phyloP scores from a whole-genome alignment of 345 rosid genomes.

The Geranium rotundifolium region DNA sequence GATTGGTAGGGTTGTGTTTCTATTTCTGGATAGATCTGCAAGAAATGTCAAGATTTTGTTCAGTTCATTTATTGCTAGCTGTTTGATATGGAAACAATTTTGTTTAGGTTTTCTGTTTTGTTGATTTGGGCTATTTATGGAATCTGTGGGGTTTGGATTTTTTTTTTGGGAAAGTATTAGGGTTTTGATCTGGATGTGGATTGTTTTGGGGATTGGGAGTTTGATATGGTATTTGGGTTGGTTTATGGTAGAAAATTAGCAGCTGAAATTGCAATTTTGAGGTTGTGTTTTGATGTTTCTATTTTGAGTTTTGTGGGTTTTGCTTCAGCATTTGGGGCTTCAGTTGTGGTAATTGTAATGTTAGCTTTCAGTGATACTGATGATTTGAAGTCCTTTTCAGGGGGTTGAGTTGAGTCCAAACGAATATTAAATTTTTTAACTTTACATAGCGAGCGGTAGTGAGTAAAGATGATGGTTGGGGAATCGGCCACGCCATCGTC shows the following conservation, averaged over 20 bases:
- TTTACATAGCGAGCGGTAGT: conserved; percentile 4
- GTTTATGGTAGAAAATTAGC: too few species aligned
- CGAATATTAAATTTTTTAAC: background rate
- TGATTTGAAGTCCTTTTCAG: too few species aligned
- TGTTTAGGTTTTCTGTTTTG: background rate
- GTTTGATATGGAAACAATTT: background rate
- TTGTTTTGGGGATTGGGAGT: too few species aligned
- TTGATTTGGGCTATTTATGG: background rate
- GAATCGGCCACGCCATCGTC: conserved; percentile 56
- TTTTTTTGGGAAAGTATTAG: too few species aligned
- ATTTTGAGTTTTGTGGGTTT: background rate
- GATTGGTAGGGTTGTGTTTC: background rate
- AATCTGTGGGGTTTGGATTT: background rate
- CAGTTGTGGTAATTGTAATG: too few species aligned
- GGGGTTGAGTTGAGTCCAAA: too few species aligned
- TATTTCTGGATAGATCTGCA: background rate
- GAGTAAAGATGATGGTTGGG: conserved; percentile 36
- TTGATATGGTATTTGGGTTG: too few species aligned
- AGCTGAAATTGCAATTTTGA: too few species aligned
- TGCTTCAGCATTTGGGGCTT: background rate
- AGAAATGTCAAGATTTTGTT: background rate
- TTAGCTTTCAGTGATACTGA: background rate
- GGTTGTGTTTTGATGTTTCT: too few species aligned
- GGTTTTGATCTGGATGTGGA: too few species aligned
- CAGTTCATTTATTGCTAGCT: background rate